Base-by-base conservation (phyloP, 257 asterid genomes). In the Parsonsia alboflavescens region DNA sequence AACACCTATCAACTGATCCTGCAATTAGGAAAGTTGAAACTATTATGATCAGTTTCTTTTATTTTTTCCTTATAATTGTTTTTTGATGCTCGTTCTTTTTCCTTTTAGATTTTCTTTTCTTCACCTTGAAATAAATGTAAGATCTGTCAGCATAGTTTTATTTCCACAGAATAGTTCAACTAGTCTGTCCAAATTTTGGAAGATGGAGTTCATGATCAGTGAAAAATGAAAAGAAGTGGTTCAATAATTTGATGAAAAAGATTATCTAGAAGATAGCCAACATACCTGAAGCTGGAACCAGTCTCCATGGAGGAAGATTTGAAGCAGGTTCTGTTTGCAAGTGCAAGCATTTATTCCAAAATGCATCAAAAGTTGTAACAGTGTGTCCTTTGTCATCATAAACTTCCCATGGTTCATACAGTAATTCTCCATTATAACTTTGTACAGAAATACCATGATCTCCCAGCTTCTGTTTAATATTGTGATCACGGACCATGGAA, bases 361-460 rank as follows among this genome's bases (percentile, higher is more conserved):
- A 95, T 36, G 92, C 82, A 44, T 86, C 78, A 42, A 94, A 94
- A 39, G 83, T 85, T 10, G 93, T 88, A 73, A 89, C 87, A 57
- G 88, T 85, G n/a, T 78, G 83, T 17, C 89, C 91, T 15, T 84
- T 82, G 21, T 89, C 92, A 77, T 86, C 88, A 71, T 83, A 87
- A 15, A 88, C 90, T 78, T 95, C 98, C 99, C 99, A 95, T 6
- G 98, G 99, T 80, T 92, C 97, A 33, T 86, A 81, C 75, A 95
- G 74, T 63, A 92, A 85, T 73, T 95, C 97, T 2, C 92, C 86
- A 13, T 88, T 90, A 69, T 78, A 90, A 88, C 96, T 86, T 71
- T 90, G 89, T 68, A 95, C 96, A 9, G 83, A 73, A 68, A 92
- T 72, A 46, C 96, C 93, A 41, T 76, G 85, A 75, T 95, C 96